phyloP scores from a whole-genome alignment of 2,329 filamentous ascomycete species.

The Emericellopsis cladophorae region DNA sequence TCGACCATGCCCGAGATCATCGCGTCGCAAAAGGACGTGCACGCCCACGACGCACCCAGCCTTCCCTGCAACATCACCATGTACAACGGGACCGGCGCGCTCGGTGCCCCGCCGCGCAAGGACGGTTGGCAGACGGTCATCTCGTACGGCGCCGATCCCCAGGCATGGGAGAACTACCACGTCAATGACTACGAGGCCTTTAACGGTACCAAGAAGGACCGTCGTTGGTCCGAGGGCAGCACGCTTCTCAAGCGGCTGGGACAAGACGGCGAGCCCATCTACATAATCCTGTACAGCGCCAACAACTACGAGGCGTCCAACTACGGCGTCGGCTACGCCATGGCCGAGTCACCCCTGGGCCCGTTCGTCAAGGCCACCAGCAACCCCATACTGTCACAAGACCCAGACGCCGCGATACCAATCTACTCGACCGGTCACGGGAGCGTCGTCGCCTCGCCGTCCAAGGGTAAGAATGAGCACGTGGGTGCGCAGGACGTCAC shows the following conservation, averaged over 20 bases:
- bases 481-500: conserved; percentile 19
- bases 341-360: conserved; percentile 15
- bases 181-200: conserved; percentile 18
- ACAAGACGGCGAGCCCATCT: conserved; percentile 11
- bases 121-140: conserved; percentile 23
- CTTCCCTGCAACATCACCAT: conserved; percentile 16
- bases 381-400: conserved; percentile 18
- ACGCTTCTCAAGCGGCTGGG: conserved; percentile 13
- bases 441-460: conserved; percentile 19
- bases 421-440: conserved; percentile 21
- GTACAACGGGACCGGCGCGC: conserved; percentile 21
- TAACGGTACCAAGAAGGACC: conserved; percentile 20
- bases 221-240: conserved; percentile 22
- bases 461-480: conserved; percentile 4
- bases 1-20: conserved; percentile 19
- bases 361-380: conserved; percentile 17
- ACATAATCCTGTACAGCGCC: conserved; percentile 17
- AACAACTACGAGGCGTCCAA: conserved; percentile 23
- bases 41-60: conserved; percentile 11
- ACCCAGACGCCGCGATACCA: conserved; percentile 12
- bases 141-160: conserved; percentile 19
- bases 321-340: conserved; percentile 21
- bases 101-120: conserved; percentile 18
- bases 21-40: conserved; percentile 13
- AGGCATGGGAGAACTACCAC: conserved; percentile 21